Evolutionary conservation across 1,139 yeast genomes (phyloP), one percentile per base, ranked within the genome.

Genomic region (Protomyces gravidus): DNA sequence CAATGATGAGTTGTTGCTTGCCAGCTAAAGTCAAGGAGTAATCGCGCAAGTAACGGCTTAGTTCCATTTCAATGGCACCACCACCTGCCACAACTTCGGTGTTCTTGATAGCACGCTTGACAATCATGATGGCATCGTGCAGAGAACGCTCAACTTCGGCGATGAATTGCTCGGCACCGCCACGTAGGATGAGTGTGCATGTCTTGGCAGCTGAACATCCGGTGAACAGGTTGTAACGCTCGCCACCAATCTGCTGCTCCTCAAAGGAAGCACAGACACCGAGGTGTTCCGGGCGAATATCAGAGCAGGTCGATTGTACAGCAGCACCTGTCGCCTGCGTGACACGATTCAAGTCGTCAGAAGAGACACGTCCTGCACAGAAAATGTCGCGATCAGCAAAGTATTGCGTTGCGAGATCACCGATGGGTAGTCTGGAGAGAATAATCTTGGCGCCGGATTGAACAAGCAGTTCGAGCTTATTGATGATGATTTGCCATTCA

Each of bases 91-190:
- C 98, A 65, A 94, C 84, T 36, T 82, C 77, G 68, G 83, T 86
- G 71, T 89, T 92, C 70, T 86, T 85, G 51, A 92, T 84, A 1
- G 97, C 95, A 69, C 98, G 81, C 76, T 90, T 90, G 53, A 92
- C 97, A 72, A 94, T 89, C 98, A 92, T 92, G 57, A 92, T 89
- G 56, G 98, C 98, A 75, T 92, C 99, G 70, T 92, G 98, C 66
- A 92, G 78, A 2, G 97, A 90, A 72, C 99, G 82, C 73, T 92
- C 98, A 40, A 92, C 97, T 76, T 92, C 99, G 40, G 96, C 97
- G 71, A 94, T 90, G 59, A 92, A 96, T 77, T 92, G 98, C 69
- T 89, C 97, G 17, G 97, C 96, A 66, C 98, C 98, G 66, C 99
- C 99, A 74, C 99, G 83, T 69, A 92, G 78, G 51, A 92, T 78